Evolutionary conservation across 2,329 filamentous ascomycete genomes (phyloP).

Genomic region (Raffaelea ambrosiae): DNA sequence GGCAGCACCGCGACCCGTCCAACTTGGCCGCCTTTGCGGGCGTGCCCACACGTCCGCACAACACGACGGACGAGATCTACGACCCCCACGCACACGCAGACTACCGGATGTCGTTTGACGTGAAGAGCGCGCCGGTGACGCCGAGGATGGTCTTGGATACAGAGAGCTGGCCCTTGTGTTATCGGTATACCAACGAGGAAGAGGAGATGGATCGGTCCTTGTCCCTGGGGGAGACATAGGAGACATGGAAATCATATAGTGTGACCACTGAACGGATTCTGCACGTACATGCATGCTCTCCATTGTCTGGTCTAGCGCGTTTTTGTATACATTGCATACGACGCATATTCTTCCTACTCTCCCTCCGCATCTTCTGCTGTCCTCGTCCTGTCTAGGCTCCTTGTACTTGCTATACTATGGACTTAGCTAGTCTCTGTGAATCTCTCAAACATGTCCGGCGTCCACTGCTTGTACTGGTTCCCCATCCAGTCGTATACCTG

Average conservation of each 20-base stretch:
- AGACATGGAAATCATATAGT: too few relatives aligned
- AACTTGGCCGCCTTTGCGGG: conserved; percentile 2
- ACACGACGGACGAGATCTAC: background rate
- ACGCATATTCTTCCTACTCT: too few relatives aligned
- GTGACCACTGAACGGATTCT: too few relatives aligned
- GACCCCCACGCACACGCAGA: background rate
- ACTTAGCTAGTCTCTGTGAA: background rate
- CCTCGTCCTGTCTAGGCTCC: too few relatives aligned
- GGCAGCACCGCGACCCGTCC: conserved; percentile 1
- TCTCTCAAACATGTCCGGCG: background rate
- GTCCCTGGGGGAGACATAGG: too few relatives aligned
- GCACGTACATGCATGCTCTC: too few relatives aligned
- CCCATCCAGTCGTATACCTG: conserved; percentile 1
- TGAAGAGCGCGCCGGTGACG: background rate
- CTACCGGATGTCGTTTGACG: background rate
- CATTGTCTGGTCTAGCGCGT: too few relatives aligned
- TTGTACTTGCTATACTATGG: too few relatives aligned
- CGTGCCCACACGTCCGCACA: background rate
- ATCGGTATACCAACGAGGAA: too few relatives aligned
- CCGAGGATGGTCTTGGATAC: background rate
- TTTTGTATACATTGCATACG: too few relatives aligned
- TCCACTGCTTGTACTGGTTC: background rate
- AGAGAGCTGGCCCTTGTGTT: conserved; percentile 1
- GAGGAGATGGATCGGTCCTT: too few relatives aligned
- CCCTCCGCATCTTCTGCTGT: too few relatives aligned